Evolutionary conservation across 495 filamentous ascomycete species (phyloP).

Genomic region (Podospora pseudopauciseta): DNA sequence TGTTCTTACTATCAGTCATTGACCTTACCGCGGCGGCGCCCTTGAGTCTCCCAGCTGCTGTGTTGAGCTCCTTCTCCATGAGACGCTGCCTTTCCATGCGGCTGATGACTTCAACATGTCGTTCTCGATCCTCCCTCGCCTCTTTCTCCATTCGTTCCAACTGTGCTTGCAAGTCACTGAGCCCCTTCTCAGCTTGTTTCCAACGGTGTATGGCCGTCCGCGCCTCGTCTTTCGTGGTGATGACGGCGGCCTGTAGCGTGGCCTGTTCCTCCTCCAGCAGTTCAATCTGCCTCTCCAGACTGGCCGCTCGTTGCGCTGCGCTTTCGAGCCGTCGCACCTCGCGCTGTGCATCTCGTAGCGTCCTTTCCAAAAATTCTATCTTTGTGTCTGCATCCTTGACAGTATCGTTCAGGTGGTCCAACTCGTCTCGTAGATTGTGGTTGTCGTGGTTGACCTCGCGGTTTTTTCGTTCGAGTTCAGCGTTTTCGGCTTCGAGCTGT

Average conservation of each 20-base stretch:
- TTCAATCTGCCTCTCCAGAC: slow-evolving; percentile 72
- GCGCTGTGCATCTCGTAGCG: slow-evolving; percentile 68
- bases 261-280: slow-evolving; percentile 78
- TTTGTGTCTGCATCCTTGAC: slow-evolving; percentile 72
- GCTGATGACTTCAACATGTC: slow-evolving; percentile 74
- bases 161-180: slow-evolving; percentile 75
- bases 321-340: slow-evolving; percentile 69
- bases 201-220: slow-evolving; percentile 73
- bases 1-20: slow-evolving; percentile 47
- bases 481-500: slow-evolving; percentile 72
- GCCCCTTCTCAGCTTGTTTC: slow-evolving; percentile 72
- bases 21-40: slow-evolving; percentile 68
- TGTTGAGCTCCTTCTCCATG: slow-evolving; percentile 70
- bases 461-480: slow-evolving; percentile 68
- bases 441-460: slow-evolving; percentile 75
- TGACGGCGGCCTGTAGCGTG: slow-evolving; percentile 61
- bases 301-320: slow-evolving; percentile 68
- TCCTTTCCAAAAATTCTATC: slow-evolving; percentile 65
- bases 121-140: slow-evolving; percentile 73
- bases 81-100: slow-evolving; percentile 76
- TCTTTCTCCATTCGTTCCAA: slow-evolving; percentile 86
- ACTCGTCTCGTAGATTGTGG: slow-evolving; percentile 67
- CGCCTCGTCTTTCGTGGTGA: slow-evolving; percentile 63
- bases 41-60: slow-evolving; percentile 71
- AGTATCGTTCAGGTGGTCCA: slow-evolving; percentile 74